Evolutionary conservation across 208 protist species (phyloP), one percentile per base, ranked within the genome.

Genomic region (Trypanosomatidae sp.): DNA sequence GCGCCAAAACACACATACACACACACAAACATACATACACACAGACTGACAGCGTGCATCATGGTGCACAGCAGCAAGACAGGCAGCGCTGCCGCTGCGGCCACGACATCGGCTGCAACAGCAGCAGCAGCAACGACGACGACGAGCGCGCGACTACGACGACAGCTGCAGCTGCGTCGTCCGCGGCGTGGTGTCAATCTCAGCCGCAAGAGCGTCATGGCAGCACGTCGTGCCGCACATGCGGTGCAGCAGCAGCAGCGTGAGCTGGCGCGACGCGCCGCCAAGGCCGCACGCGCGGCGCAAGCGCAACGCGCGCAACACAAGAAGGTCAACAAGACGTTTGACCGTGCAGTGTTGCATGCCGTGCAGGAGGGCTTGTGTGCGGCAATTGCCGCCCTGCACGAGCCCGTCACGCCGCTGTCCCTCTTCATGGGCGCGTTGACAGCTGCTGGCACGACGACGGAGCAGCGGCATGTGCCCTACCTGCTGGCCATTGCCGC

Each of bases 351-450:
- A 21, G 69, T 49, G 6, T 51, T 92, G 23, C 54, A 67, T 20
- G 68, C 64, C 11, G 77, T 92, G 23, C 83, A 88, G 42, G 77
- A 79, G 2, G 83, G 83, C 11, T 50, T 92, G 19, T 66, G 66
- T 16, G 65, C 62, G 24, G 80, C 74, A 19, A 88, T 92, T 50
- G 35, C 62, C 23, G 46, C 47, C 21, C 71, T 92, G 7, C 57
- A 63, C 0, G 71, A 92, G 50, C 44, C 48, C 8, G 71, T 88
- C 2, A 74, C 56, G 24, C 78, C 83, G 4, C 68, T 88, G 2
- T 72, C 83, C 7, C 62, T 92, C 32, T 88, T 86, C 61, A 85
- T 92, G 66, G 71, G 60, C 11, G 71, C 83, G 39, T 77, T 56
- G 41, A 84, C 79, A 0, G 75, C 83, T 0, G 52, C 82, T 2